Evolutionary conservation across 2,329 filamentous ascomycete genomes (phyloP).

Genomic region (Penicillium sp.): DNA sequence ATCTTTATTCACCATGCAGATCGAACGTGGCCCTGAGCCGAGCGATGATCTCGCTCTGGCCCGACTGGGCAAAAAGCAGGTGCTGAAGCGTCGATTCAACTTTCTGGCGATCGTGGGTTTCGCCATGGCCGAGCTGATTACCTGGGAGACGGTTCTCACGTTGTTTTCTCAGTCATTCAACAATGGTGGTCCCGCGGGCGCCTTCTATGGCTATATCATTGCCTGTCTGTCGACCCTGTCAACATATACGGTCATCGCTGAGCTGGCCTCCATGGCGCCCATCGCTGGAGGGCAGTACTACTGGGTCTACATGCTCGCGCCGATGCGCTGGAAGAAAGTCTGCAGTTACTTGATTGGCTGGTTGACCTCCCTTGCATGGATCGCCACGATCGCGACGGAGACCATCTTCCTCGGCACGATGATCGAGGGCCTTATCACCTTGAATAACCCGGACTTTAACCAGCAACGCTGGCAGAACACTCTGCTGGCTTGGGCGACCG

Average conservation of each 20-base stretch:
- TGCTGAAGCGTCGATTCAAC: conserved; percentile 47
- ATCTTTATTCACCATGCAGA: conserved; percentile 5
- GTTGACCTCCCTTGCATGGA: conserved; percentile 47
- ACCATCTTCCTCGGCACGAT: conserved; percentile 46
- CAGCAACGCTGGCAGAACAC: conserved; percentile 43
- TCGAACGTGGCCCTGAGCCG: conserved; percentile 6
- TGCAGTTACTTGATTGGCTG: conserved; percentile 49
- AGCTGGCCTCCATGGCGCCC: conserved; percentile 51
- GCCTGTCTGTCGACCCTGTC: conserved; percentile 53
- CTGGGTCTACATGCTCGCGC: conserved; percentile 51
- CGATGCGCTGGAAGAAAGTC: conserved; percentile 42
- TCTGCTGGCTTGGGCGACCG: conserved; percentile 42
- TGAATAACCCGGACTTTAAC: conserved; percentile 40
- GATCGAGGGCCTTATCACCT: conserved; percentile 43
- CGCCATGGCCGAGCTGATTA: conserved; percentile 48
- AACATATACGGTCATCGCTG: conserved; percentile 50
- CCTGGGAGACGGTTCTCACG: conserved; percentile 50
- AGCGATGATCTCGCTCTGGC: conserved; percentile 42
- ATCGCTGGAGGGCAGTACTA: conserved; percentile 51
- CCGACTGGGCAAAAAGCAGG: conserved; percentile 49
- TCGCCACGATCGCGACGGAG: conserved; percentile 46
- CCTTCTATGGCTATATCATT: conserved; percentile 56
- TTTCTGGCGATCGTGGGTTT: conserved; percentile 48
- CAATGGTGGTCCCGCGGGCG: conserved; percentile 51
- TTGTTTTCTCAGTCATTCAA: conserved; percentile 46